These are phyloP conservation scores for Schizophyllum commune DNA, from an alignment of 1,284 basidiomycete species.

Conservation along the genomic window DNA sequence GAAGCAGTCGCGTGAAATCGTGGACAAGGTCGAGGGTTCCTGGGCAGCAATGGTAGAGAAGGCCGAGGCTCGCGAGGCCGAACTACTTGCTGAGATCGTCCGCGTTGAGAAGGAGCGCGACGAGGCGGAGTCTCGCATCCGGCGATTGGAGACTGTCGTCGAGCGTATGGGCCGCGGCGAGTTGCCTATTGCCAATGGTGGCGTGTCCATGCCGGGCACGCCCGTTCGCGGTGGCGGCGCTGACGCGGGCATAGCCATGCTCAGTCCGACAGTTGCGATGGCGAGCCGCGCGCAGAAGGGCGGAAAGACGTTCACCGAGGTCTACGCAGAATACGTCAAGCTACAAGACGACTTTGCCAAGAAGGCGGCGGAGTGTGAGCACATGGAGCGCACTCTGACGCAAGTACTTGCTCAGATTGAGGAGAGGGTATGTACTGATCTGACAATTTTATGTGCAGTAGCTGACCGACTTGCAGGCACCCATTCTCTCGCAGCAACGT, in stretches of 20 bases:
- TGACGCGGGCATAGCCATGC: slow-evolving; percentile 1
- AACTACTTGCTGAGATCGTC: background rate
- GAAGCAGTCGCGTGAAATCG: slow-evolving; percentile 67
- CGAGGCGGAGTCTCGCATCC: slow-evolving; percentile 51
- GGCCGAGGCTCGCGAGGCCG: slow-evolving; percentile 43
- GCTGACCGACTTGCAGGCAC: slow-evolving; percentile 51
- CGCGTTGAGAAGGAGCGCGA: slow-evolving; percentile 55
- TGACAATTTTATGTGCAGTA: background rate
- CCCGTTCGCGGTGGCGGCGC: slow-evolving; percentile 28
- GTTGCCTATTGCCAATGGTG: slow-evolving; percentile 46
- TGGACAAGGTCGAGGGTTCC: slow-evolving; percentile 71
- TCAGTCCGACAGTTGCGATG: slow-evolving; percentile 83
- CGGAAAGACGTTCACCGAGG: slow-evolving; percentile 84
- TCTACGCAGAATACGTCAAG: slow-evolving; percentile 82
- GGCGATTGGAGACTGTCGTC: slow-evolving; percentile 56
- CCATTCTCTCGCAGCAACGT: slow-evolving; percentile 80
- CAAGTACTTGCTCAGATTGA: slow-evolving; percentile 80
- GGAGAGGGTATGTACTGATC: slow-evolving; percentile 60
- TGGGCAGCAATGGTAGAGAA: slow-evolving; percentile 67
- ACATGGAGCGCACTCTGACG: slow-evolving; percentile 70
- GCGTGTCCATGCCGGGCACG: slow-evolving; percentile 33
- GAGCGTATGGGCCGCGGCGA: slow-evolving; percentile 63
- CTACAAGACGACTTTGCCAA: slow-evolving; percentile 77
- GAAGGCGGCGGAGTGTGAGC: slow-evolving; percentile 73
- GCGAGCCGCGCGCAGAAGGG: slow-evolving; percentile 69